A percentile compares a stretch with the other conserved stretches of the same genome.
Conservation (phyloP, 495 filamentous ascomycete genomes). For the Penicillium cosmopolitanum region DNA sequence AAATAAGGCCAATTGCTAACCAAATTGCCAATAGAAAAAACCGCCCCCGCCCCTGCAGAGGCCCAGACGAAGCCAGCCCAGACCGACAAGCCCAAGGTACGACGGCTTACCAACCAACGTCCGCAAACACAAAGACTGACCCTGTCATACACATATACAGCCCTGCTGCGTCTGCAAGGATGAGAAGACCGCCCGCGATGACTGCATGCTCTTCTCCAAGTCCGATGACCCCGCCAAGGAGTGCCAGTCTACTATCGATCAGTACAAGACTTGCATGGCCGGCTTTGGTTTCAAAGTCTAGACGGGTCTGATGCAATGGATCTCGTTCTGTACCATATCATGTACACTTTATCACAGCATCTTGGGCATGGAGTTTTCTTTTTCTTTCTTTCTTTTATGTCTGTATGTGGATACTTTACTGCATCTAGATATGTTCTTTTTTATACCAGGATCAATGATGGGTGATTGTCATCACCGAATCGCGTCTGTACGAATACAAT, state of each 20-base stretch:
- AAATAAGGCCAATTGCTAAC: slow-evolving; percentile 5
- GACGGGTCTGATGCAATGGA: slow-evolving; percentile 13
- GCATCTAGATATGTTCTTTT: background rate
- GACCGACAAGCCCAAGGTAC: slow-evolving; percentile 60
- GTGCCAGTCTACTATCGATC: slow-evolving; percentile 78
- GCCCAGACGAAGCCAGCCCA: slow-evolving; percentile 37
- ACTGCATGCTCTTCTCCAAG: slow-evolving; percentile 97
- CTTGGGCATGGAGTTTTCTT: slow-evolving; percentile 27
- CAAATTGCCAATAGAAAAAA: slow-evolving; percentile 25
- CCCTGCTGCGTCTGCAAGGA: slow-evolving; percentile 97
- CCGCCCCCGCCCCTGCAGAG: slow-evolving; percentile 25
- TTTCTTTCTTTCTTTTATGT: slow-evolving; percentile 8
- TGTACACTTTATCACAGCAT: slow-evolving; percentile 31
- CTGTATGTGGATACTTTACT: background rate
- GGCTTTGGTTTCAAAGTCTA: slow-evolving; percentile 87
- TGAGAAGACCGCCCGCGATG: slow-evolving; percentile 89
- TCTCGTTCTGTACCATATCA: slow-evolving; percentile 19
- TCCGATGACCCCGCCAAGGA: slow-evolving; percentile 73
- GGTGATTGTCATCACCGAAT: background rate
- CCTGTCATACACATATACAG: slow-evolving; percentile 44
- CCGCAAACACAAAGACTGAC: slow-evolving; percentile 3
- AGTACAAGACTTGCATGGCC: slow-evolving; percentile 91
- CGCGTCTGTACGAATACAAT: slow-evolving; percentile 10
- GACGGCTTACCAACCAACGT: background rate
- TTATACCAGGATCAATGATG: background rate